These are phyloP conservation scores for Candida insectorum DNA, from an alignment of 805 yeast genomes.

Conservation along the genomic window DNA sequence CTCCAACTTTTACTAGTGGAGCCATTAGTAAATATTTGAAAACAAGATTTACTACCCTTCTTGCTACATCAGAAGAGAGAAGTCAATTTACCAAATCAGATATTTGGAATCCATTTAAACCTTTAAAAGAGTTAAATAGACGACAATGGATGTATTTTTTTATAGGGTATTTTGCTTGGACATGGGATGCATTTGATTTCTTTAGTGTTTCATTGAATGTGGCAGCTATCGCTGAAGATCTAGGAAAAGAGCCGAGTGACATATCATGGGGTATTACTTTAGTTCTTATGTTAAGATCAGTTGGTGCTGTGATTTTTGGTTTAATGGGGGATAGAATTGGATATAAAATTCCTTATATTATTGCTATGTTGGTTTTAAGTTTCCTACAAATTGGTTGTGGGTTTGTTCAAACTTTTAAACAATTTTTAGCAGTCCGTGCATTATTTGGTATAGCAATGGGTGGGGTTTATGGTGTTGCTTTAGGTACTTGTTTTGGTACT, in stretches of 20 bases:
- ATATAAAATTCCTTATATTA: conserved; percentile 54
- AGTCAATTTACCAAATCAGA: conserved; percentile 31
- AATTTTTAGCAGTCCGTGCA: conserved; percentile 61
- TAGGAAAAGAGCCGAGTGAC: conserved; percentile 38
- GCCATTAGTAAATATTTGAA: conserved; percentile 25
- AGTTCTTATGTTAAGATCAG: conserved; percentile 65
- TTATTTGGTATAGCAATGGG: conserved; percentile 59
- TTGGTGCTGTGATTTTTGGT: conserved; percentile 64
- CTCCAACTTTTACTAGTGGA: conserved; percentile 18
- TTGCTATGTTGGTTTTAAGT: conserved; percentile 44
- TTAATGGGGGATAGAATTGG: conserved; percentile 55
- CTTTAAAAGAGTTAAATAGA: conserved; percentile 44
- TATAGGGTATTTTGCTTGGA: conserved; percentile 57
- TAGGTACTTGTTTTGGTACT: conserved; percentile 38
- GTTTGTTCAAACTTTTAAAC: conserved; percentile 52
- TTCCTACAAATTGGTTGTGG: conserved; percentile 62
- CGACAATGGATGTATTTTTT: conserved; percentile 56
- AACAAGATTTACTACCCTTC: conserved; percentile 48
- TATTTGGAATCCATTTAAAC: conserved; percentile 61
- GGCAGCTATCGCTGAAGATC: conserved; percentile 41
- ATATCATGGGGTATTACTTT: conserved; percentile 67
- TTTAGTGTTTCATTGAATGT: conserved; percentile 56
- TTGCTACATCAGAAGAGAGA: conserved; percentile 43
- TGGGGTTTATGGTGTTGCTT: conserved; percentile 53
- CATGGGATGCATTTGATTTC: conserved; percentile 66